phyloP scores from a whole-genome alignment of 345 rosid genomes.

The Balakata baccata region DNA sequence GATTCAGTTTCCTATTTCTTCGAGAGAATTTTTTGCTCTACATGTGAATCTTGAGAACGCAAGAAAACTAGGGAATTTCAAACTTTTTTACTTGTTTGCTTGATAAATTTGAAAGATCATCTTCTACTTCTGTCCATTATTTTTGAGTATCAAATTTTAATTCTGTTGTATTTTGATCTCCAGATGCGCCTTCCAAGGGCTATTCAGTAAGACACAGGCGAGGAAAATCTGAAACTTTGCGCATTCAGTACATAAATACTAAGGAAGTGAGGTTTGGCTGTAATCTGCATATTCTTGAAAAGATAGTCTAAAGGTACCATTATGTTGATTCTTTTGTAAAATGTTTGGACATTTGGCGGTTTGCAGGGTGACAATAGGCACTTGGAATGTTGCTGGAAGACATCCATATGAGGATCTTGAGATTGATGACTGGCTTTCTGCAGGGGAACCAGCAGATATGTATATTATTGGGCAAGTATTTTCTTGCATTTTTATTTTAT shows the following conservation, averaged over 20 bases:
- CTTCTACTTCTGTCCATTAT: background rate
- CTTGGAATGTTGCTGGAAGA: conserved; percentile 99
- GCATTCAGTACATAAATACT: conserved; percentile 80
- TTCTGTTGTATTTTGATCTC: conserved; percentile 16
- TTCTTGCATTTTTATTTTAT: background rate
- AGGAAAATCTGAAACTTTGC: conserved; percentile 93
- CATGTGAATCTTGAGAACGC: background rate
- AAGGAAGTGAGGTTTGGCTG: conserved; percentile 81
- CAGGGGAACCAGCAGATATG: conserved; percentile 75
- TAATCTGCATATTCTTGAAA: conserved; percentile 4
- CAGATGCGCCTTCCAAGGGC: conserved; percentile 51
- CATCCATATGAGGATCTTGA: conserved; percentile 67
- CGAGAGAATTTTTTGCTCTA: background rate
- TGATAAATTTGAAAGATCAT: conserved; percentile 4
- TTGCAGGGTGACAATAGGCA: conserved; percentile 69
- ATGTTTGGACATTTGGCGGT: conserved; percentile 9
- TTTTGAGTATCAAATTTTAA: conserved; percentile 8
- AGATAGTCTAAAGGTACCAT: background rate
- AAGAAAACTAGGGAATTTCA: background rate
- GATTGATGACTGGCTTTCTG: conserved; percentile 84
- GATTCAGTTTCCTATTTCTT: background rate
- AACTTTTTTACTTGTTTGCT: background rate
- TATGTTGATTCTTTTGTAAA: background rate
- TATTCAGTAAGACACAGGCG: conserved; percentile 63
- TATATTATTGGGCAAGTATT: conserved; percentile 74